Conservation (phyloP, 2,329 filamentous ascomycete species). For the Dendryphion nanum region DNA sequence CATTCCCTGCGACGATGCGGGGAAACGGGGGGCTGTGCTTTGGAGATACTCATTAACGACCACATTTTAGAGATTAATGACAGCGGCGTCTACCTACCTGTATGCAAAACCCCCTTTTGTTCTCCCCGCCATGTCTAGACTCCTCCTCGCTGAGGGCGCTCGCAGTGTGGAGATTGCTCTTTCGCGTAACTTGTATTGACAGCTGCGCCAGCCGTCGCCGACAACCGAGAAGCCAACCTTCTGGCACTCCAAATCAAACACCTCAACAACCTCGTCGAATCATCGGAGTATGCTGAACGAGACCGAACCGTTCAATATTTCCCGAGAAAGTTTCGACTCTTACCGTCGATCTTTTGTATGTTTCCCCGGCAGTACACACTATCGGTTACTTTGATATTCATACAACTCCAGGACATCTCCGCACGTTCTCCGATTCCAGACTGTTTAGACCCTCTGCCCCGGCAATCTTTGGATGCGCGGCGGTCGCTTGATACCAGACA, state of each 20-base stretch:
- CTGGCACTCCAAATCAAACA: conserved; percentile 59
- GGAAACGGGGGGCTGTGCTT: conserved; percentile 1
- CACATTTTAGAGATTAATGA: conserved; percentile 83
- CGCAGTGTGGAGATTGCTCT: background rate
- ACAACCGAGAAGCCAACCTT: conserved; percentile 80
- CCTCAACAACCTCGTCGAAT: conserved; percentile 54
- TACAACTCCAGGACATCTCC: conserved; percentile 74
- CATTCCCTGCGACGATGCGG: conserved; percentile 5
- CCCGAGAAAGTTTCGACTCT: conserved; percentile 93
- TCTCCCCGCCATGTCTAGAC: background rate
- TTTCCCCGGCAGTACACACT: conserved; percentile 16
- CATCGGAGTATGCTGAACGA: conserved; percentile 69
- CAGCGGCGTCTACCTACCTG: conserved; percentile 90
- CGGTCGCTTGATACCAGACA: conserved; percentile 78
- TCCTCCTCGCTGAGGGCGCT: too few species aligned
- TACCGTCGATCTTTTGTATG: conserved; percentile 93
- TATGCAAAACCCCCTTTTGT: conserved; percentile 47
- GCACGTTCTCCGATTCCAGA: conserved; percentile 76
- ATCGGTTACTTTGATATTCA: conserved; percentile 16
- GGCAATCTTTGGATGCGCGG: conserved; percentile 54
- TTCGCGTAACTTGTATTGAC: conserved; percentile 14
- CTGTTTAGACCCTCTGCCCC: conserved; percentile 52
- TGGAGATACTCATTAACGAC: too few species aligned
- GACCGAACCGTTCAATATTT: conserved; percentile 92
- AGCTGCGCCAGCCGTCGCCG: conserved; percentile 64